Base-by-base conservation (phyloP, 495 filamentous ascomycete species). In the Penicillium argentinense region DNA sequence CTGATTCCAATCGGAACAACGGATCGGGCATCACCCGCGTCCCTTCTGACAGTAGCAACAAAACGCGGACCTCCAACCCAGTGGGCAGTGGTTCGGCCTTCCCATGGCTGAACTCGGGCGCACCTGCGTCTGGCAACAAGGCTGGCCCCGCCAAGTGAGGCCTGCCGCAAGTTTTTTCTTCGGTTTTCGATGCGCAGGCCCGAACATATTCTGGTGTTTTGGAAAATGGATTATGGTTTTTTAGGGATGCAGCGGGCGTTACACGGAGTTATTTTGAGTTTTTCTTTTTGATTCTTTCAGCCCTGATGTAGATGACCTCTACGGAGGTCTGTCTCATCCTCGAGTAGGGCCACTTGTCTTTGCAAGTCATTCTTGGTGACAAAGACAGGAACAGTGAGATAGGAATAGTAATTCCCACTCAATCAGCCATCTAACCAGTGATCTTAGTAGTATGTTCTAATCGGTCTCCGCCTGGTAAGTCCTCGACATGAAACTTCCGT, bases 81-180 rank as follows among this genome's bases (percentile, higher is more conserved):
- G 75, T 97, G 28, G 93, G 93, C 9, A 85, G 88, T 26, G 93
- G 88, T n/a, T 92, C 89, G 18, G 93, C 93, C 11, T 98, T 98
- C 73, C 80, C 86, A n/a, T 98, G 91, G 91, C 82, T 97, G 67
- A 85, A 84, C 55, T 57, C 71, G 22, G 44, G 7, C 8, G 33
- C 14, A 0, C 16, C 56, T 9, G 53, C 57, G 29, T 38, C 53
- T 9, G 26, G 21, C 12, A 49, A 17, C 1, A 45, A 42, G 30
- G 39, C 40, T 21, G 16, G 51, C 38, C 38, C 54, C 49, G 23
- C n/a, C n/a, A n/a, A n/a, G n/a, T n/a, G n/a, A n/a, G n/a, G n/a
- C n/a, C n/a, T n/a, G n/a, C n/a, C n/a, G n/a, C n/a, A n/a, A n/a
- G n/a, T n/a, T n/a, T n/a, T n/a, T n/a, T n/a, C 45, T 52, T 58